Conservation (phyloP, 2,329 filamentous ascomycete species). For the Daldinia sp. region DNA sequence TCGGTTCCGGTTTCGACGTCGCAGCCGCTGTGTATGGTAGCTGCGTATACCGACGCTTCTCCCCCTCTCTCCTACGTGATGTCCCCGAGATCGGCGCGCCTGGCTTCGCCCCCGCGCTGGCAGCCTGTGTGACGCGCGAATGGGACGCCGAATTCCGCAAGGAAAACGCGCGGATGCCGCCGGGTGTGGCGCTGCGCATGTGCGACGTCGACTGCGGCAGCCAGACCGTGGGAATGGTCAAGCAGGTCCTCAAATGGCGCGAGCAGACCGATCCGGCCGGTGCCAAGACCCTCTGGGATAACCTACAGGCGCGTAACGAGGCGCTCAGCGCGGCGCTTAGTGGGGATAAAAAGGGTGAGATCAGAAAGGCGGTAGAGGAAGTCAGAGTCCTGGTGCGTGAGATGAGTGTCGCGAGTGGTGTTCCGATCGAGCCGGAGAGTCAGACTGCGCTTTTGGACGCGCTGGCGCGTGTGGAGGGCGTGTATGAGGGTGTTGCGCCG, state of each 20-base stretch:
- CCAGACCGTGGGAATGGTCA: slow-evolving; percentile 95
- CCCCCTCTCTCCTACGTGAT: slow-evolving; percentile 73
- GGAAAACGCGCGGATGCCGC: slow-evolving; percentile 74
- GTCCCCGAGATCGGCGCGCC: slow-evolving; percentile 72
- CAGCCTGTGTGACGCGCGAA: slow-evolving; percentile 65
- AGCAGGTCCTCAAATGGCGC: slow-evolving; percentile 86
- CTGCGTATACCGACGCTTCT: slow-evolving; percentile 92
- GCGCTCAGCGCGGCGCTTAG: slow-evolving; percentile 71
- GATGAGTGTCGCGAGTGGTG: slow-evolving; percentile 77
- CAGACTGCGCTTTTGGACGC: slow-evolving; percentile 88
- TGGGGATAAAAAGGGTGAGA: slow-evolving; percentile 52
- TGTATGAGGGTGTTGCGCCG: slow-evolving; percentile 90
- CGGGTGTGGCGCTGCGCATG: slow-evolving; percentile 82
- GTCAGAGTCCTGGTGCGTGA: slow-evolving; percentile 72
- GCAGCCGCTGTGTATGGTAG: slow-evolving; percentile 92
- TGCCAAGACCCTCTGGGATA: slow-evolving; percentile 77
- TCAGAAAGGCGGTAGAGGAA: slow-evolving; percentile 57
- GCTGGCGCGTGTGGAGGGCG: slow-evolving; percentile 75
- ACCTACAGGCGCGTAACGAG: slow-evolving; percentile 78
- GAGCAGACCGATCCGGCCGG: slow-evolving; percentile 67
- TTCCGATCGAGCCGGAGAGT: slow-evolving; percentile 87
- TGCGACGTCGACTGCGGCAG: slow-evolving; percentile 96
- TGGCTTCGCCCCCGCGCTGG: slow-evolving; percentile 72
- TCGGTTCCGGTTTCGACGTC: slow-evolving; percentile 95
- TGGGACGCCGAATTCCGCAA: slow-evolving; percentile 86